Evolutionary conservation across 1,139 yeast species (phyloP).

Genomic region (Taiozyma sp.): DNA sequence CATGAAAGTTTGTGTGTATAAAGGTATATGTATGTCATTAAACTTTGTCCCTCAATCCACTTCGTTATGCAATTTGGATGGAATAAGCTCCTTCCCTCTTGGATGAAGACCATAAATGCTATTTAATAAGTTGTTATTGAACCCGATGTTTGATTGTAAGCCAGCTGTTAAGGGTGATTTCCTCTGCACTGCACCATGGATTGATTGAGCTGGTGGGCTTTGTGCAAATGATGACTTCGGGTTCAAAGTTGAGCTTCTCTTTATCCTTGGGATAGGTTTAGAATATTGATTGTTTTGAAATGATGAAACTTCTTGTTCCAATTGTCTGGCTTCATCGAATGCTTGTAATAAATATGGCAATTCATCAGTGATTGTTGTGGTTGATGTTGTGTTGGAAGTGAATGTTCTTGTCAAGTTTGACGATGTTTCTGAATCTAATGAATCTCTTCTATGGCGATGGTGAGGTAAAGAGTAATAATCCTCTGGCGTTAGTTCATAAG

Average conservation of each 20-base stretch:
- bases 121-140: constrained; percentile 18
- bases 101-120: constrained; percentile 23
- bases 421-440: constrained; percentile 19
- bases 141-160: constrained; percentile 16
- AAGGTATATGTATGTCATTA: neutral
- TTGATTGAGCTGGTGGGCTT: neutral
- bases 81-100: constrained; percentile 2
- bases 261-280: constrained; percentile 1
- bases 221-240: neutral
- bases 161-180: constrained; percentile 6
- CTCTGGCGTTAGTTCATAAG: neutral
- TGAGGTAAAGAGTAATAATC: neutral
- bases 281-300: constrained; percentile 4
- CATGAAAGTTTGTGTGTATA: neutral
- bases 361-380: constrained; percentile 29
- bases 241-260: constrained; percentile 3
- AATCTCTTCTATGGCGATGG: constrained; percentile 5
- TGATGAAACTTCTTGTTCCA: constrained; percentile 25
- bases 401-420: constrained; percentile 19
- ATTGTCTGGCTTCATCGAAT: constrained; percentile 30
- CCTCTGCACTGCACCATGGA: constrained; percentile 7
- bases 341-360: constrained; percentile 33
- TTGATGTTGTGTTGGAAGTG: constrained; percentile 15
- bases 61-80: constrained; percentile 15
- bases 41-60: constrained; percentile 11